Conservation (phyloP, 1,284 basidiomycete species). For the Erythrobasidium hasegawianum region DNA sequence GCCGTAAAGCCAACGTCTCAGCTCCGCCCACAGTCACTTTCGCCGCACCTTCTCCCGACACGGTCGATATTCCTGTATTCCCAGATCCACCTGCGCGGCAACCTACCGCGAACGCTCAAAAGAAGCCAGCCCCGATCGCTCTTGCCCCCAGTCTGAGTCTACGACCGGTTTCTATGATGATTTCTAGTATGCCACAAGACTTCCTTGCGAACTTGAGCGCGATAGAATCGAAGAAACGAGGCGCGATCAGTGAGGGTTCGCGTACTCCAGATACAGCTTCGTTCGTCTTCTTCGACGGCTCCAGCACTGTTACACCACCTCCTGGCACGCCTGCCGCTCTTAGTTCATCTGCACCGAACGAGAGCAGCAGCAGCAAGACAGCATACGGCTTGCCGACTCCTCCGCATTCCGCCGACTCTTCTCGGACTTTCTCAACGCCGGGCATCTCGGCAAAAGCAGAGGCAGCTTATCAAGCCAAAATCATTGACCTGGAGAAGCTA, state of each 20-base stretch:
- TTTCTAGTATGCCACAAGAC: conserved; percentile 29
- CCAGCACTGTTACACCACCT: conserved; percentile 13
- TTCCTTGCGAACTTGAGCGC: conserved; percentile 18
- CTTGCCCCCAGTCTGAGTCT: conserved; percentile 33
- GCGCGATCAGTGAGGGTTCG: background rate
- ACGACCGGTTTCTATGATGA: conserved; percentile 35
- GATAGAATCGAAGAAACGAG: conserved; percentile 12
- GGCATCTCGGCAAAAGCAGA: background rate
- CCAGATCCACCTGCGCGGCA: background rate
- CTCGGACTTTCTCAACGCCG: conserved; percentile 24
- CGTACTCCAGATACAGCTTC: conserved; percentile 31
- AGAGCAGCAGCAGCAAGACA: background rate
- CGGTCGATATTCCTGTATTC: conserved; percentile 15
- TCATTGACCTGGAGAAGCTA: conserved; percentile 23
- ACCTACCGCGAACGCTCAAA: background rate
- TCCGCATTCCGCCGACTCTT: conserved; percentile 23
- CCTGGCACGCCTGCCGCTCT: background rate
- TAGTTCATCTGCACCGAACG: background rate
- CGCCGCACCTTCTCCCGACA: conserved; percentile 17
- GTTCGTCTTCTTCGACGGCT: conserved; percentile 30
- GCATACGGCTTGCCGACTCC: conserved; percentile 26
- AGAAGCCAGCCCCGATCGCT: background rate
- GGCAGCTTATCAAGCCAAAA: conserved; percentile 10
- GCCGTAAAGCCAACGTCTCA: background rate
- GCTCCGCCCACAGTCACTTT: conserved; percentile 23